These are phyloP conservation scores for Prorocentrum cordatum DNA, from an alignment of 169 alveolate species.

Conservation along the genomic window DNA sequence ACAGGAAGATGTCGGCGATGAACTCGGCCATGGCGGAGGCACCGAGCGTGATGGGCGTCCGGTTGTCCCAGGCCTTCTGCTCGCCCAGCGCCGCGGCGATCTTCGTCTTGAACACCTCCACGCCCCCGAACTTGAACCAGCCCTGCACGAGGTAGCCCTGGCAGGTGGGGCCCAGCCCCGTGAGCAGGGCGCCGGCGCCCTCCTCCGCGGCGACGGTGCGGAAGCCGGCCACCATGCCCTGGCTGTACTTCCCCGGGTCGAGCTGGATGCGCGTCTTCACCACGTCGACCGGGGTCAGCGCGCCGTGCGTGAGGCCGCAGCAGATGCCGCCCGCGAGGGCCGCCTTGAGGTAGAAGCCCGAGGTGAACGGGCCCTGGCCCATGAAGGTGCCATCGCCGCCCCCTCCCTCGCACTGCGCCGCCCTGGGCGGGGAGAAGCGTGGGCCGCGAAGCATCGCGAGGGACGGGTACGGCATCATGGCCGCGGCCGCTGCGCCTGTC, in stretches of 20 bases:
- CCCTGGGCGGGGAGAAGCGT: no score
- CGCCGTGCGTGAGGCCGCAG: conserved; percentile 69
- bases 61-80: conserved; percentile 72
- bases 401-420: no score
- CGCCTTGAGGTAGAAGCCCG: conserved; percentile 27
- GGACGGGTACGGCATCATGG: no score
- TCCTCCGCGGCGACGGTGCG: conserved; percentile 80
- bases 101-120: conserved; percentile 94
- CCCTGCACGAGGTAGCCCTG: conserved; percentile 97
- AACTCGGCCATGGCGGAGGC: conserved; percentile 98
- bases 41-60: conserved; percentile 81
- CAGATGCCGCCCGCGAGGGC: conserved; percentile 67
- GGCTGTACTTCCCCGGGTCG: conserved; percentile 80
- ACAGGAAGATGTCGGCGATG: conserved; percentile 93
- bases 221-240: conserved; percentile 79
- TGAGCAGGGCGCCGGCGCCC: conserved; percentile 85
- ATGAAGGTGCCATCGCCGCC: no score
- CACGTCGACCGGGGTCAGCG: conserved; percentile 68
- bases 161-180: conserved; percentile 97
- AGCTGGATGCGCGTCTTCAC: conserved; percentile 80
- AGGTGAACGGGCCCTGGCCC: not conserved
- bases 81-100: conserved; percentile 83
- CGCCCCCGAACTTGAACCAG: conserved; percentile 92
- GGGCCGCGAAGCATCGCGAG: no score
- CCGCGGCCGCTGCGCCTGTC: no score